Evolutionary conservation across 208 protist species (phyloP).

Genomic region (Acanthamoeba castellanii): DNA sequence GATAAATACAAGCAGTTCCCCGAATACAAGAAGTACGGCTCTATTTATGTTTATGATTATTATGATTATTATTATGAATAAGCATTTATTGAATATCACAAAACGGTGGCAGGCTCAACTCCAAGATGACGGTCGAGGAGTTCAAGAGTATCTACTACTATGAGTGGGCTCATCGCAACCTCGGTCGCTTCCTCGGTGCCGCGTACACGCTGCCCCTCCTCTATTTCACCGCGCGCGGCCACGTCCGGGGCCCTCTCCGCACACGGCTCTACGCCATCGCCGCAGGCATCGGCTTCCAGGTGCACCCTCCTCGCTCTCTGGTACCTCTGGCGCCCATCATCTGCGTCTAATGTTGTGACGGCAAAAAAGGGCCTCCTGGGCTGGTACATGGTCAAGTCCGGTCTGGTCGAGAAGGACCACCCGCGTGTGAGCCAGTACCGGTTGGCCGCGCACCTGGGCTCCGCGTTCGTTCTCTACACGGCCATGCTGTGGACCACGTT

Average conservation of each 20-base stretch:
- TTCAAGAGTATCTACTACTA: slow-evolving; percentile 98
- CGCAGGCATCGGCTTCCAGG: slow-evolving; percentile 44
- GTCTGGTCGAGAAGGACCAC: slow-evolving; percentile 93
- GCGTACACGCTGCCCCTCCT: slow-evolving; percentile 93
- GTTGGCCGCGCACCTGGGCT: slow-evolving; percentile 94
- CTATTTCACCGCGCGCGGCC: slow-evolving; percentile 91
- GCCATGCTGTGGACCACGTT: slow-evolving; percentile 81
- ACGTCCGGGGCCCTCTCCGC: slow-evolving; percentile 81
- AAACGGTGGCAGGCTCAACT: slow-evolving; percentile 84
- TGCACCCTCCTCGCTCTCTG: background rate
- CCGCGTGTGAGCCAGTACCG: slow-evolving; percentile 91
- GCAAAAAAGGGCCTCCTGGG: slow-evolving; percentile 93
- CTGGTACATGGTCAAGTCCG: slow-evolving; percentile 98
- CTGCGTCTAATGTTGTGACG: too few relatives aligned
- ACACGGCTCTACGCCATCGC: slow-evolving; percentile 51
- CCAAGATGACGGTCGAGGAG: slow-evolving; percentile 94
- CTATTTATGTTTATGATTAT: slow-evolving; percentile 46
- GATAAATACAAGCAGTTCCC: slow-evolving; percentile 96
- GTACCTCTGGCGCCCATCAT: background rate
- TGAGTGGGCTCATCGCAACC: slow-evolving; percentile 96
- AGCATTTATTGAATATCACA: background rate
- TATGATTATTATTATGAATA: background rate
- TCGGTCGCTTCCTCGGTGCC: slow-evolving; percentile 94
- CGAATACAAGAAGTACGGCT: slow-evolving; percentile 94
- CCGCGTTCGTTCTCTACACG: slow-evolving; percentile 96